Base-by-base conservation (phyloP, 768 basidiomycete genomes). In the Leccinum imitatum region DNA sequence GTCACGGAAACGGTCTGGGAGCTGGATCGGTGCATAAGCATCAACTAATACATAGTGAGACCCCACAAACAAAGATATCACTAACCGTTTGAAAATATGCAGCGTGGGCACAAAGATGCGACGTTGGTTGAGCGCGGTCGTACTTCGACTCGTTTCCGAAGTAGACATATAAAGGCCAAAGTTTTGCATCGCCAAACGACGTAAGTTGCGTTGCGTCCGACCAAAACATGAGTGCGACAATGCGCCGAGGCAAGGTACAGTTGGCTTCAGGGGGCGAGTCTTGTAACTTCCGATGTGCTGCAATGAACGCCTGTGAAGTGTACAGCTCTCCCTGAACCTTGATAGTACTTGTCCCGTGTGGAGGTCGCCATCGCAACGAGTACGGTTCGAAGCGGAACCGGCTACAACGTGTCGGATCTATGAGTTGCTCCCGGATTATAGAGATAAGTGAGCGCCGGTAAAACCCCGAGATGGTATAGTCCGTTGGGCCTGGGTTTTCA, bases 141-240 rank as follows among this genome's bases (percentile, higher is more conserved):
- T 72, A 73, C 48, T 74, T 74, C 2, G 65, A 68, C 19, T 69
- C 52, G 35, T 71, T 69, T 2, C 67, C 67, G 52, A 69, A 66
- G 23, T 35, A 63, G 14, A 67, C 13, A 37, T 72, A 73, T 1
- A 69, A 25, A 0, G 71, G 71, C 72, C 69, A 73, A 0, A 27
- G 0, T 8, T 27, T 27, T 0, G 27, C 27, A 1, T 27, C 27
- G 1, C 27, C 27, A 27, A 1, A 73, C 0, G 19, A 17, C 2
- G 23, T 48, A 0, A 48, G 47, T 0, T 48, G 47, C 23, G 47
- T 48, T 10, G 23, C n/a, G 6, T 48, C 47, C 1, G 31, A 31
- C 31, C 31, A 31, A 31, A 31, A 31, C 31, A 31, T 31, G 0
- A 31, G 0, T 11, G 31, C 31, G 31, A 31, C 31, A 0, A 31